Evolutionary conservation across 2,329 filamentous ascomycete genomes (phyloP).

Genomic region (Fusarium miscanthi): DNA sequence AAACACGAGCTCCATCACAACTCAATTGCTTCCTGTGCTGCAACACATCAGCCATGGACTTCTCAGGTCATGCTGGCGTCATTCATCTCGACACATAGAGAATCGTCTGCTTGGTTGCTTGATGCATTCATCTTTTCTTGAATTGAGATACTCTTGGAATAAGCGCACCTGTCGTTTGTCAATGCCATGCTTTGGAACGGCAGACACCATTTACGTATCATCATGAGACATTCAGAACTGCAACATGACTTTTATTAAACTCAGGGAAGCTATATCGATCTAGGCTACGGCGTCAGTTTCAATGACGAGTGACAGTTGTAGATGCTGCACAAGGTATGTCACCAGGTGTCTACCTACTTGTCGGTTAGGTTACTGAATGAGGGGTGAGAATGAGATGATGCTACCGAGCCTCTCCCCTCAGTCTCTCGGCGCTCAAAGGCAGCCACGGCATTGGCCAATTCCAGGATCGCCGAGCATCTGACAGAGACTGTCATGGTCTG

Average conservation of each 20-base stretch:
- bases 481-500: background rate
- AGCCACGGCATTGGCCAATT: constrained; percentile 28
- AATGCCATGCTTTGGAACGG: background rate
- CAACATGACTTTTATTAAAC: constrained; percentile 19
- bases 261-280: constrained; percentile 18
- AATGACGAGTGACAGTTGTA: constrained; percentile 31
- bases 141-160: constrained; percentile 13
- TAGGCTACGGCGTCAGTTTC: background rate
- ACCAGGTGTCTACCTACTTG: constrained; percentile 24
- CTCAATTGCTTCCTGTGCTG: background rate
- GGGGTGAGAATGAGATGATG: constrained; percentile 28
- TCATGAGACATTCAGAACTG: constrained; percentile 15
- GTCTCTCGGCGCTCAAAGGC: constrained; percentile 6
- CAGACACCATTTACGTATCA: constrained; percentile 8
- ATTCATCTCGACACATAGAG: constrained; percentile 30
- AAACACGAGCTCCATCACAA: constrained; percentile 12
- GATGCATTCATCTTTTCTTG: constrained; percentile 6
- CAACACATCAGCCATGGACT: background rate
- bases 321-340: constrained; percentile 26
- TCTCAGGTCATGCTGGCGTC: constrained; percentile 29
- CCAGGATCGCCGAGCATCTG: constrained; percentile 3
- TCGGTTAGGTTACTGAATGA: constrained; percentile 1
- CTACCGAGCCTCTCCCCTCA: constrained; percentile 23
- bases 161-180: constrained; percentile 29
- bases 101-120: background rate